Evolutionary conservation across 2,329 filamentous ascomycete genomes (phyloP).

Genomic region (Cercospora beticola): DNA sequence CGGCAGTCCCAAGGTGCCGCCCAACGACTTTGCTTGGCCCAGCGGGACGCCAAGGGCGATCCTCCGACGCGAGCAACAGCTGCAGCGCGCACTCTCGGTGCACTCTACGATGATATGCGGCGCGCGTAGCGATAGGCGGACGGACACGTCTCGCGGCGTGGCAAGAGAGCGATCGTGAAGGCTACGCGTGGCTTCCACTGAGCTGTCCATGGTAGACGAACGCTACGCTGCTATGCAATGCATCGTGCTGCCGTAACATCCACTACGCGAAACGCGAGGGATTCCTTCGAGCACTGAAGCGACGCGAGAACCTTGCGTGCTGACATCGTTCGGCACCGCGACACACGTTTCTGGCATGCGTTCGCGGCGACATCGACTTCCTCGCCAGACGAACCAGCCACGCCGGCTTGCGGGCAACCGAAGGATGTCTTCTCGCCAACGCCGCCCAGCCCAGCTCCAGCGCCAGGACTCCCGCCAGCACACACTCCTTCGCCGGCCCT

Average conservation of each 20-base stretch:
- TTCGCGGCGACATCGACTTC: neutral
- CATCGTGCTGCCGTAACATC: neutral
- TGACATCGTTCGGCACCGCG: neutral
- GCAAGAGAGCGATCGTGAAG: neutral
- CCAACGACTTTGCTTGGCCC: neutral
- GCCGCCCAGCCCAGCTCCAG: neutral
- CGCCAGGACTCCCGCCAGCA: neutral
- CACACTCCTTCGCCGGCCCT: neutral
- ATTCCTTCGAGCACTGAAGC: neutral
- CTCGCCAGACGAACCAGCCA: slow-evolving; percentile 1
- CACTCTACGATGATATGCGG: neutral
- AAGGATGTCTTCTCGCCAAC: slow-evolving; percentile 8
- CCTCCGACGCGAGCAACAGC: neutral
- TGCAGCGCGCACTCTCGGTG: neutral
- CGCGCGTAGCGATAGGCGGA: neutral
- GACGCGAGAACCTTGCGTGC: neutral
- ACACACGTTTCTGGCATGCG: neutral
- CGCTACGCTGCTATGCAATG: neutral
- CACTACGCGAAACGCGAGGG: neutral
- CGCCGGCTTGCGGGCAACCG: slow-evolving; percentile 11
- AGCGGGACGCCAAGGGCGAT: neutral
- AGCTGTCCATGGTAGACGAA: neutral
- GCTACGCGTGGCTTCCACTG: neutral
- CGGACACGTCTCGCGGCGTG: neutral
- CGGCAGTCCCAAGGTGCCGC: neutral